phyloP scores from a whole-genome alignment of 768 basidiomycete species.

The Russula abietina region DNA sequence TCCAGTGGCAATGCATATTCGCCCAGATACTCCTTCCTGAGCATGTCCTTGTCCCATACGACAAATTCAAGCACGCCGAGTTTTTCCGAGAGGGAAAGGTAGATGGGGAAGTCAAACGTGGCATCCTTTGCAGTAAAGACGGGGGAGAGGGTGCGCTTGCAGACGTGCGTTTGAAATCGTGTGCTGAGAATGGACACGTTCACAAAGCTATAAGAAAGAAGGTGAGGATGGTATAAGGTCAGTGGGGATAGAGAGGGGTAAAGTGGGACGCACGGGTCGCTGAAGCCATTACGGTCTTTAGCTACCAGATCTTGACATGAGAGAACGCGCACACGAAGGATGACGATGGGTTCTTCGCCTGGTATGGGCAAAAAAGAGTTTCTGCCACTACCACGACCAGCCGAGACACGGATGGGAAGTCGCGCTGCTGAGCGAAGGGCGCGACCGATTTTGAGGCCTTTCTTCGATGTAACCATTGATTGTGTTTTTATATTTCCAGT shows the following conservation, averaged over 20 bases:
- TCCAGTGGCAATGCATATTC: conserved; percentile 75
- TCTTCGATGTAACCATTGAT: conserved; percentile 28
- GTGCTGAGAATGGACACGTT: conserved; percentile 55
- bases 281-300: conserved; percentile 62
- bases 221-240: neutral
- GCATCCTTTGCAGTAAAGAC: conserved; percentile 59
- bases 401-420: conserved; percentile 44
- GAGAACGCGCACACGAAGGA: conserved; percentile 63
- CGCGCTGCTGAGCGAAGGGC: conserved; percentile 55
- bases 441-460: conserved; percentile 49
- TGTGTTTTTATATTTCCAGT: too few species aligned
- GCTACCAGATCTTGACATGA: conserved; percentile 55
- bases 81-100: conserved; percentile 64
- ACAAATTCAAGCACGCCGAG: conserved; percentile 77
- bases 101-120: conserved; percentile 87
- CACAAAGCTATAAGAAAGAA: conserved; percentile 49
- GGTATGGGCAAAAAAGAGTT: conserved; percentile 40
- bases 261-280: conserved; percentile 60
- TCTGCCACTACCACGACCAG: conserved; percentile 36
- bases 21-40: conserved; percentile 90
- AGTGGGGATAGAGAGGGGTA: conserved; percentile 2
- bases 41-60: conserved; percentile 89
- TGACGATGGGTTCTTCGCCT: conserved; percentile 61
- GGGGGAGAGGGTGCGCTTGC: conserved; percentile 68
- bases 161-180: conserved; percentile 65